A percentile compares a stretch with the other conserved stretches of the same genome.
These are phyloP conservation scores for Russula sp. DNA, from an alignment of 768 basidiomycete genomes.

Conservation along the genomic window DNA sequence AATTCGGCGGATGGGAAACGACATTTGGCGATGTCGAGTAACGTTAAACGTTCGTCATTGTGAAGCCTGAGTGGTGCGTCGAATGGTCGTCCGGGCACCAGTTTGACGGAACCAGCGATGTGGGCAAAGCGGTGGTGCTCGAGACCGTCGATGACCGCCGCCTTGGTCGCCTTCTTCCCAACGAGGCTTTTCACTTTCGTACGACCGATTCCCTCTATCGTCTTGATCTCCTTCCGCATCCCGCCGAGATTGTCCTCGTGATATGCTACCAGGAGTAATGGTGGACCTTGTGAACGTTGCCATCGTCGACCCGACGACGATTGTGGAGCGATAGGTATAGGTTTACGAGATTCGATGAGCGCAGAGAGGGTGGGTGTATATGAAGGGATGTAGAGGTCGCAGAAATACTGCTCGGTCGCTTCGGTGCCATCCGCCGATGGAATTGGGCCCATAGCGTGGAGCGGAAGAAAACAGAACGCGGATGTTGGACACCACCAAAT, in stretches of 20 bases:
- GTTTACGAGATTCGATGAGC: background rate
- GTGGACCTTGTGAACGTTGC: background rate
- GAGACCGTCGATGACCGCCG: slow-evolving; percentile 1
- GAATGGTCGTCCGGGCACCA: slow-evolving; percentile 5
- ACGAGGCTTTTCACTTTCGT: background rate
- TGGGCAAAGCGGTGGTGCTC: background rate
- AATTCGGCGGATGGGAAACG: slow-evolving; percentile 4
- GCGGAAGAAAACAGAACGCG: slow-evolving; percentile 21
- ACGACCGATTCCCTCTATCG: background rate
- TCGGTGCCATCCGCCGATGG: background rate
- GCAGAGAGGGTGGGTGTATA: slow-evolving; percentile 6
- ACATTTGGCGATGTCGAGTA: slow-evolving; percentile 9
- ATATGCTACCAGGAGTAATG: slow-evolving; percentile 9
- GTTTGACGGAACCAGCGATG: slow-evolving; percentile 14
- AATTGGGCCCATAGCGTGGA: slow-evolving; percentile 28
- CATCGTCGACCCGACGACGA: background rate
- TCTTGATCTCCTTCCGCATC: slow-evolving; percentile 8
- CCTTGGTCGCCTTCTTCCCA: background rate
- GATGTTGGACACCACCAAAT: slow-evolving; percentile 16
- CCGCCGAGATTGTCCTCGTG: slow-evolving; percentile 4
- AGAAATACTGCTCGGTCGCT: background rate
- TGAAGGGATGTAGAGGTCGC: slow-evolving; percentile 17
- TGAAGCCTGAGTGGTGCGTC: slow-evolving; percentile 9
- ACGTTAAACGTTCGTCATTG: background rate
- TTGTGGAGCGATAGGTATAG: background rate